These are phyloP conservation scores for Setomelanomma holmii DNA, from an alignment of 2,329 filamentous ascomycete genomes.

Conservation along the genomic window DNA sequence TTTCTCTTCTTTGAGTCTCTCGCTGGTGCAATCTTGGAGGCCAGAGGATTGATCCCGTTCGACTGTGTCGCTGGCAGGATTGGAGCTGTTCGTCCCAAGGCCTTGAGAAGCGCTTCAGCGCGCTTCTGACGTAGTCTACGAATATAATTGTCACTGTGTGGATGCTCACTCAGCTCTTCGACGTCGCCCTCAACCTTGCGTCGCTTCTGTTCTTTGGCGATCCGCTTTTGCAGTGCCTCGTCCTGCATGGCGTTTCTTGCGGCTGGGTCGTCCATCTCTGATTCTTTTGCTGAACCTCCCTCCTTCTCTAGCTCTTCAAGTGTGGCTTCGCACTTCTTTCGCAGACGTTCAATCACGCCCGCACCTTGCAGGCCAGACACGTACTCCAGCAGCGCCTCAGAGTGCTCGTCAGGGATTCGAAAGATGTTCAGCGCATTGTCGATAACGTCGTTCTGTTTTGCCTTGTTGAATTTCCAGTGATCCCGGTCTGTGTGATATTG, in stretches of 20 bases:
- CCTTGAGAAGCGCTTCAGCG: conserved; percentile 39
- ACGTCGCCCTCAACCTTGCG: conserved; percentile 40
- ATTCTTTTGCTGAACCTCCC: conserved; percentile 24
- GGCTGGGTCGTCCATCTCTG: conserved; percentile 43
- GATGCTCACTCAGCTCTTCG: conserved; percentile 30
- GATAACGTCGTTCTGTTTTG: conserved; percentile 82
- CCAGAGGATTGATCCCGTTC: conserved; percentile 21
- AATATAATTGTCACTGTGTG: conserved; percentile 38
- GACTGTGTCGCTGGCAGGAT: conserved; percentile 22
- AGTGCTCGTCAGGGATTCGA: conserved; percentile 73
- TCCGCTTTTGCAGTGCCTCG: conserved; percentile 43
- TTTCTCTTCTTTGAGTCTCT: conserved; percentile 35
- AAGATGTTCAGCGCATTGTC: conserved; percentile 80
- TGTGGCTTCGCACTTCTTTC: conserved; percentile 69
- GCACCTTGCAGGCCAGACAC: conserved; percentile 79
- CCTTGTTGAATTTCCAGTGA: conserved; percentile 96
- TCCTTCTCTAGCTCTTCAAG: conserved; percentile 60
- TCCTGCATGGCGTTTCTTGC: conserved; percentile 47
- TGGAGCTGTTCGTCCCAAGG: conserved; percentile 36
- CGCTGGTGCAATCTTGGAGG: conserved; percentile 20
- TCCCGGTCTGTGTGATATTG: conserved; percentile 74
- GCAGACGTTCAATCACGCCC: conserved; percentile 70
- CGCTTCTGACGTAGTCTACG: conserved; percentile 43
- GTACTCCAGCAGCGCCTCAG: conserved; percentile 76
- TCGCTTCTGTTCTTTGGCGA: conserved; percentile 40